phyloP scores from a whole-genome alignment of 2,329 filamentous ascomycete genomes.

The Biscogniauxia marginata region DNA sequence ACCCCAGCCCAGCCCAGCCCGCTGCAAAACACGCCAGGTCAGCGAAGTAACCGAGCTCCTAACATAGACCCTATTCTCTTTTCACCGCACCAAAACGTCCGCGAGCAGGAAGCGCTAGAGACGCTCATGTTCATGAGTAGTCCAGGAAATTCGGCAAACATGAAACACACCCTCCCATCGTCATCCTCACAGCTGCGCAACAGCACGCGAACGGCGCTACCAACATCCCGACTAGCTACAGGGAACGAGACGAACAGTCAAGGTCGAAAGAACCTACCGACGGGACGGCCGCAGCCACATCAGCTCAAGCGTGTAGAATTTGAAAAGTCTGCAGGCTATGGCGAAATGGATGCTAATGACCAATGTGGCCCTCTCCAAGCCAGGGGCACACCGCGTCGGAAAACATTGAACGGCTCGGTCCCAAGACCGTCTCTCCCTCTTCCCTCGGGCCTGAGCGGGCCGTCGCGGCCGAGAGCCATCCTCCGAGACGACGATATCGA shows the following conservation, averaged over 20 bases:
- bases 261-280: slow-evolving; percentile 52
- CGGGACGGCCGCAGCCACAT: slow-evolving; percentile 41
- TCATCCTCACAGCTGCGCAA: slow-evolving; percentile 36
- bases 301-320: slow-evolving; percentile 46
- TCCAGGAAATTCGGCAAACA: slow-evolving; percentile 66
- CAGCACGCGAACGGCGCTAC: slow-evolving; percentile 40
- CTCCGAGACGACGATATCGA: slow-evolving; percentile 58
- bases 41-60: slow-evolving; percentile 35
- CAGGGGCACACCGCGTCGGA: slow-evolving; percentile 43
- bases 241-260: slow-evolving; percentile 28
- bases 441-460: slow-evolving; percentile 46
- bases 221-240: slow-evolving; percentile 38
- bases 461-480: slow-evolving; percentile 39
- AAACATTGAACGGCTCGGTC: slow-evolving; percentile 39
- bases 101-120: slow-evolving; percentile 80
- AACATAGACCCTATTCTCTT: slow-evolving; percentile 56
- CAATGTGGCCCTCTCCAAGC: slow-evolving; percentile 34
- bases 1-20: slow-evolving; percentile 42
- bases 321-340: slow-evolving; percentile 43
- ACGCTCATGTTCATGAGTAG: slow-evolving; percentile 80
- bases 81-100: slow-evolving; percentile 66
- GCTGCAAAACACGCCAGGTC: slow-evolving; percentile 37
- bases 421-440: slow-evolving; percentile 41
- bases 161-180: slow-evolving; percentile 53
- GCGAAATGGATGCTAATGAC: slow-evolving; percentile 50